Percentiles rank a stretch among this genome's conserved stretches.
phyloP scores from a whole-genome alignment of 257 asterid species.

The Anisodus acutangulus region DNA sequence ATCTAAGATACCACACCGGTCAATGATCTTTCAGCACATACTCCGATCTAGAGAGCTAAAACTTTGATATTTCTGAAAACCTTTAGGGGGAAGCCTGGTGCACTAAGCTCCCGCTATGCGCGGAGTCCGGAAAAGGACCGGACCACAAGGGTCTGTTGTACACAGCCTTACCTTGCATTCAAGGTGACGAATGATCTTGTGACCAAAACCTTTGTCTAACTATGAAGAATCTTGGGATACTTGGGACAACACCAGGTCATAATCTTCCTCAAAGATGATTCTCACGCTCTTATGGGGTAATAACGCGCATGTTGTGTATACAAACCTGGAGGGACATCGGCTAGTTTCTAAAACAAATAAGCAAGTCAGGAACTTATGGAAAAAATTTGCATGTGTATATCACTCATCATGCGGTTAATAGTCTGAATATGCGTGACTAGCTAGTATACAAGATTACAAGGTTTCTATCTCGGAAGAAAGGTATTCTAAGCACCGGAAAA shows the following conservation, averaged over 20 bases:
- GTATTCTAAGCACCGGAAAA: slow-evolving; percentile 3
- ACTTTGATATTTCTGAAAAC: background rate
- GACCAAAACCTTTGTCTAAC: background rate
- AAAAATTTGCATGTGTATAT: background rate
- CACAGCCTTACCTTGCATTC: background rate
- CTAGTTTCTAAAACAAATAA: background rate
- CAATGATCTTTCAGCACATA: background rate
- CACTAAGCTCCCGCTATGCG: background rate
- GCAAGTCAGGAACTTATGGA: background rate
- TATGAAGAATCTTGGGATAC: background rate
- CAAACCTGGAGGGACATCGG: background rate
- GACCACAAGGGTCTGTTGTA: too few species aligned
- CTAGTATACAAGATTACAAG: slow-evolving; percentile 11
- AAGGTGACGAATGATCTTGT: background rate
- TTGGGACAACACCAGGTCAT: background rate
- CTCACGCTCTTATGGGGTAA: background rate
- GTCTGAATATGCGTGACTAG: slow-evolving; percentile 22
- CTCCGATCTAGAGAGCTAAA: background rate
- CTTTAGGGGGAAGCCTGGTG: too few species aligned
- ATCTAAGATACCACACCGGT: background rate
- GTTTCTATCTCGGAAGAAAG: background rate
- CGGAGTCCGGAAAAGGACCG: too few species aligned
- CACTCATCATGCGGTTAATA: slow-evolving; percentile 1
- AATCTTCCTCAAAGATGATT: background rate
- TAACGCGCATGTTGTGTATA: background rate